Conservation (phyloP, 441 rosid genomes). For the Pelargonium myrrhifolium region DNA sequence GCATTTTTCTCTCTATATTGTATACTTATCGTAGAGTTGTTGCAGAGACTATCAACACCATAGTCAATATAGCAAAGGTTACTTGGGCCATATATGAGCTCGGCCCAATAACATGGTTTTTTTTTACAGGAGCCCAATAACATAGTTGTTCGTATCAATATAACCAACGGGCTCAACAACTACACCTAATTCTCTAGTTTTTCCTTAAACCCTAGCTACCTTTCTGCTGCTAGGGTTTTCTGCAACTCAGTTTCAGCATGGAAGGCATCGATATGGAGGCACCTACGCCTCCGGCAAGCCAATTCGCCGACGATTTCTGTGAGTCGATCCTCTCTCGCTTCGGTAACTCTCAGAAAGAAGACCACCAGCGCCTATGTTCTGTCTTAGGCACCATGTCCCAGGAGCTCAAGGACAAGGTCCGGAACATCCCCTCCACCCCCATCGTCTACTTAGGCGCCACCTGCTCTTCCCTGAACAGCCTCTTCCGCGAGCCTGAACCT, state of each 20-base stretch:
- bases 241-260: slow-evolving; percentile 15
- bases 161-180: too few species aligned
- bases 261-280: slow-evolving; percentile 36
- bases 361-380: slow-evolving; percentile 56
- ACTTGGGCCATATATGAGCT: too few species aligned
- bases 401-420: slow-evolving; percentile 62
- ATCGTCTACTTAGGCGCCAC: slow-evolving; percentile 62
- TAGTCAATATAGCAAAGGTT: too few species aligned
- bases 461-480: slow-evolving; percentile 53
- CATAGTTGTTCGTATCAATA: too few species aligned
- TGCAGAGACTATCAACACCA: too few species aligned
- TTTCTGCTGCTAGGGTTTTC: slow-evolving; percentile 11
- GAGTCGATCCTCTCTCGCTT: slow-evolving; percentile 44
- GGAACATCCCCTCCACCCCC: slow-evolving; percentile 47
- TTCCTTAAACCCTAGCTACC: slow-evolving; percentile 25
- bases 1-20: too few species aligned
- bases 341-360: slow-evolving; percentile 44
- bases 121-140: too few species aligned
- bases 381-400: slow-evolving; percentile 65
- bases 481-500: slow-evolving; percentile 32
- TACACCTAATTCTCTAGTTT: background rate
- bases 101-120: too few species aligned
- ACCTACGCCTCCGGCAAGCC: background rate
- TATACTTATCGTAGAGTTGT: too few species aligned
- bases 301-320: slow-evolving; percentile 41